Percentiles rank a stretch among this genome's conserved stretches.
phyloP scores from a whole-genome alignment of 768 basidiomycete genomes.

The Mycena belliarum region DNA sequence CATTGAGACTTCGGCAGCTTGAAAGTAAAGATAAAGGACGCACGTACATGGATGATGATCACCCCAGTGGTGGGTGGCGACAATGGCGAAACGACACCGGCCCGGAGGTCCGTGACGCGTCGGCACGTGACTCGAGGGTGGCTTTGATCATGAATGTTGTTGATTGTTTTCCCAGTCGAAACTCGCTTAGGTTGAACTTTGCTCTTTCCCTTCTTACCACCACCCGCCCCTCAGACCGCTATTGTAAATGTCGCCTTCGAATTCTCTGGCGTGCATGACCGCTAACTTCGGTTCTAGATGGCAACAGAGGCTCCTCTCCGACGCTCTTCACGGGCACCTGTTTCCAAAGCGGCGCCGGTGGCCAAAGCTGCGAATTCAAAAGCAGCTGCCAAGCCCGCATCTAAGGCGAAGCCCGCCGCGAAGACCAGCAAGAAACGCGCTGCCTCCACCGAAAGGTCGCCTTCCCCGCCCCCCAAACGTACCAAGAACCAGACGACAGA shows the following conservation, averaged over 20 bases:
- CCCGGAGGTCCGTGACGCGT: too few relatives aligned
- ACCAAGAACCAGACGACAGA: constrained; percentile 36
- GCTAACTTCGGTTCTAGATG: background rate
- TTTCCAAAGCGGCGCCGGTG: constrained; percentile 39
- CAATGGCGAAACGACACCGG: too few relatives aligned
- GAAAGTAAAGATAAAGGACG: too few relatives aligned
- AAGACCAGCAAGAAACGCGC: constrained; percentile 49
- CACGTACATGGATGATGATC: too few relatives aligned
- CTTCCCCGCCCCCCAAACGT: constrained; percentile 53
- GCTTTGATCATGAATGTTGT: too few relatives aligned
- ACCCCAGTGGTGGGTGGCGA: too few relatives aligned
- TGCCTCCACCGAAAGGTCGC: constrained; percentile 46
- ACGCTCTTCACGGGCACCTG: constrained; percentile 54
- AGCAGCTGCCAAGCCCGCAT: constrained; percentile 34
- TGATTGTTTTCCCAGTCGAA: too few relatives aligned
- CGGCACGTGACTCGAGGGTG: too few relatives aligned
- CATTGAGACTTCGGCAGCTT: too few relatives aligned
- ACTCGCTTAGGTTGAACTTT: background rate
- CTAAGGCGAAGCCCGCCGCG: constrained; percentile 36
- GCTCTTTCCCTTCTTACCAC: constrained; percentile 14
- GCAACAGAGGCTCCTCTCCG: constrained; percentile 41
- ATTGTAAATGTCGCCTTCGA: background rate
- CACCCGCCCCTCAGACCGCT: constrained; percentile 23
- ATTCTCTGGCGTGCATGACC: background rate
- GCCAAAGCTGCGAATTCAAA: constrained; percentile 32